Conservation (phyloP, 2,329 filamentous ascomycete species). For the Aureobasidium sp. region DNA sequence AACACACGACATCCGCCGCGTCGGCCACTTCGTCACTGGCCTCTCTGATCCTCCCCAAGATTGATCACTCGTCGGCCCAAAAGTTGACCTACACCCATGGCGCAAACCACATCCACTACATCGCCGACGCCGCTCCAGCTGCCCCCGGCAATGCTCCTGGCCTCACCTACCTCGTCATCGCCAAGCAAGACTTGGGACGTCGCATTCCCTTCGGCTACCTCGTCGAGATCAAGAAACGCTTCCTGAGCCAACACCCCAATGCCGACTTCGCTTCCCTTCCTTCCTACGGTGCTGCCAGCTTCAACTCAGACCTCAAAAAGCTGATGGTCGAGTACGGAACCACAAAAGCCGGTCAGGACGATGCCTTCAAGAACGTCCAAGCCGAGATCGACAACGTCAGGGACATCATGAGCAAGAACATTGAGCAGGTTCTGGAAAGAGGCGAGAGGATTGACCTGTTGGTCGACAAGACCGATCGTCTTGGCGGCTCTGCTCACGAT, state of each 20-base stretch:
- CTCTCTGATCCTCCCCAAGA: constrained; percentile 91
- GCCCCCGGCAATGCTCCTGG: constrained; percentile 50
- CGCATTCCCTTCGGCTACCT: constrained; percentile 91
- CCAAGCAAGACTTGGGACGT: constrained; percentile 71
- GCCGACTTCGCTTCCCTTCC: constrained; percentile 73
- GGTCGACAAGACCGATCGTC: constrained; percentile 90
- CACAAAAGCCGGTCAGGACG: constrained; percentile 64
- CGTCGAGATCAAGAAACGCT: constrained; percentile 81
- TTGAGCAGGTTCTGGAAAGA: constrained; percentile 78
- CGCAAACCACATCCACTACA: constrained; percentile 89
- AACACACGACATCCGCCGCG: constrained; percentile 81
- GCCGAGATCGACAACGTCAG: constrained; percentile 87
- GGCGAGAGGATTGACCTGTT: constrained; percentile 90
- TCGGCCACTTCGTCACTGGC: constrained; percentile 80
- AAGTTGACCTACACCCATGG: constrained; percentile 87
- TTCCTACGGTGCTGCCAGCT: constrained; percentile 82
- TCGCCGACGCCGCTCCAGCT: constrained; percentile 59
- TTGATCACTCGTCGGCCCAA: constrained; percentile 69
- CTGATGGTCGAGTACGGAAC: constrained; percentile 82
- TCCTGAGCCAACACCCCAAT: constrained; percentile 61
- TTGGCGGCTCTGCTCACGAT: constrained; percentile 82
- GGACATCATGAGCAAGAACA: constrained; percentile 92
- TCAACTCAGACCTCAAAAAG: constrained; percentile 70
- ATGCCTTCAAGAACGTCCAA: constrained; percentile 77
- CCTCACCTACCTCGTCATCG: constrained; percentile 86